Conservation (phyloP, 345 rosid species). For the Rhodamnia rubescens region DNA sequence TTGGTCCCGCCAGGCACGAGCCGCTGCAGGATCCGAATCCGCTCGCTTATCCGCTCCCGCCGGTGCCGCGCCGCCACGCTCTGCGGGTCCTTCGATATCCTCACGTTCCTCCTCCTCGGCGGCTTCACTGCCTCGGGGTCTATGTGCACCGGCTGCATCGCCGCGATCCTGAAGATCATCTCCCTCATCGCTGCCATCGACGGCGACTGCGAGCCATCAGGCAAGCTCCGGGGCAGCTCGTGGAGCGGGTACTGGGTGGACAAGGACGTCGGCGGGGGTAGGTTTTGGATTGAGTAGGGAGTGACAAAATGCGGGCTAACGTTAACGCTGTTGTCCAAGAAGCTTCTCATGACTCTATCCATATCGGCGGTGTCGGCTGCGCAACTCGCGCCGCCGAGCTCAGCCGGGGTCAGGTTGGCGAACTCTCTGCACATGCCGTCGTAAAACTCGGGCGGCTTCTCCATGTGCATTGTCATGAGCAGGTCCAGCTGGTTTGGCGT, state of each 20-base stretch:
- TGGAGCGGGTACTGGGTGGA: neutral
- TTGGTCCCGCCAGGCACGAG: slow-evolving; percentile 72
- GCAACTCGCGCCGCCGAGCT: slow-evolving; percentile 1
- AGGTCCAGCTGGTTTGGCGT: slow-evolving; percentile 12
- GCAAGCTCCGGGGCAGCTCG: neutral
- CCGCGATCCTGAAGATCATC: slow-evolving; percentile 59
- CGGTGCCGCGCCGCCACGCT: slow-evolving; percentile 65
- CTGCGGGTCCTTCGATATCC: slow-evolving; percentile 64
- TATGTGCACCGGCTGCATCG: slow-evolving; percentile 62
- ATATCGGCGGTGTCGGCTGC: neutral
- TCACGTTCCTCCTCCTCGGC: slow-evolving; percentile 53
- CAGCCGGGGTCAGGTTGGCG: neutral
- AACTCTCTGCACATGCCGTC: neutral
- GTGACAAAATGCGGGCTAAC: neutral
- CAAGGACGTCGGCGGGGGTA: neutral
- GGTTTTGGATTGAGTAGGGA: slow-evolving; percentile 4
- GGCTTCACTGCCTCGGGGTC: slow-evolving; percentile 63
- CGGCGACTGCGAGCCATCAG: neutral
- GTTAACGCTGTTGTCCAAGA: neutral
- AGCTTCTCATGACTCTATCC: neutral
- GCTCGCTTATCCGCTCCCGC: slow-evolving; percentile 62
- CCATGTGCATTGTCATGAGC: slow-evolving; percentile 27
- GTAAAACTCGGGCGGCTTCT: neutral
- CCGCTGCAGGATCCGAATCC: slow-evolving; percentile 53
- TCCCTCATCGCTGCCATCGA: slow-evolving; percentile 71